These are phyloP conservation scores for Jackrogersella multiformis DNA, from an alignment of 495 filamentous ascomycete genomes.

Conservation along the genomic window DNA sequence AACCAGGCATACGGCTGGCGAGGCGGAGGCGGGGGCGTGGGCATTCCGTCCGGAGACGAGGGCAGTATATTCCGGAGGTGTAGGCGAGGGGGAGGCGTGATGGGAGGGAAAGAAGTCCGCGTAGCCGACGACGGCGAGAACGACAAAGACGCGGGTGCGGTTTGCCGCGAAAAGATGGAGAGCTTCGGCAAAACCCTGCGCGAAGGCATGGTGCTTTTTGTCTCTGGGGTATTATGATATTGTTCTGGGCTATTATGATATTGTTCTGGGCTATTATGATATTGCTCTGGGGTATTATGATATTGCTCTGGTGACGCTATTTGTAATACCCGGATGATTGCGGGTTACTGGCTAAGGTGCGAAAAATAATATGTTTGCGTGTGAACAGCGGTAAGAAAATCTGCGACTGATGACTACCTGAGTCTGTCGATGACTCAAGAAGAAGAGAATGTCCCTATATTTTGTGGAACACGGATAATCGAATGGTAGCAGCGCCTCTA, in stretches of 20 bases:
- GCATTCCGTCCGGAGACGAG: slow-evolving; percentile 34
- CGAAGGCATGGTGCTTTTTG: slow-evolving; percentile 25
- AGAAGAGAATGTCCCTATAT: background rate
- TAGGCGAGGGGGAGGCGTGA: slow-evolving; percentile 42
- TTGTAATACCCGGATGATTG: slow-evolving; percentile 12
- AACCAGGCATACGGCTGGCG: slow-evolving; percentile 50
- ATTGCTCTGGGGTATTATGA: background rate
- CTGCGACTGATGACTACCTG: background rate
- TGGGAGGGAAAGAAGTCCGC: slow-evolving; percentile 6
- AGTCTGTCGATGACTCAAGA: slow-evolving; percentile 13
- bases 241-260: no score
- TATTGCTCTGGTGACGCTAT: background rate
- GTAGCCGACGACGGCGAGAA: slow-evolving; percentile 2
- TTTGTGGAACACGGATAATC: background rate
- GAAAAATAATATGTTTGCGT: slow-evolving; percentile 21
- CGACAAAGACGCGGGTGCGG: background rate
- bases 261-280: no score
- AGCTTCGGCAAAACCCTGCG: slow-evolving; percentile 33
- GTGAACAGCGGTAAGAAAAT: background rate
- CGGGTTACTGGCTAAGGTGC: slow-evolving; percentile 10
- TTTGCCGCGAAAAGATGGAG: slow-evolving; percentile 23
- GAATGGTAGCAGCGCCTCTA: slow-evolving; percentile 1
- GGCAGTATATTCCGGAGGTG: slow-evolving; percentile 46
- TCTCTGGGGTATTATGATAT: background rate
- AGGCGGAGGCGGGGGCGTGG: slow-evolving; percentile 43